Percentiles rank a stretch among this genome's conserved stretches.
Evolutionary conservation across 192 early-diverging fungal genomes (phyloP).

Genomic region (Coemansia sp.): DNA sequence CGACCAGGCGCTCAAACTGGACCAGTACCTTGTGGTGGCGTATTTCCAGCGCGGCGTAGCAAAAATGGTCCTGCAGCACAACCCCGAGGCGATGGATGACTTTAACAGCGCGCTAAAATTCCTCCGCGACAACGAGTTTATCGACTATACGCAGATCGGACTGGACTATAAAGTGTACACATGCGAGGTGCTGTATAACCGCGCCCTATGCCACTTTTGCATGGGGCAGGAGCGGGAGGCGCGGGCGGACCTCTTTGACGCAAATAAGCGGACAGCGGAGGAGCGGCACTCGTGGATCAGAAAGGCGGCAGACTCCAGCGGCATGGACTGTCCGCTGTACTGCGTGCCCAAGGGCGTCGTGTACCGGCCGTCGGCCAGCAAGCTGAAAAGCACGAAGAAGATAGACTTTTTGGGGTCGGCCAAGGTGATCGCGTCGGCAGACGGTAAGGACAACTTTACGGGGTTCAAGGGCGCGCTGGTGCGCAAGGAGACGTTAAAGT

Average conservation of each 20-base stretch:
- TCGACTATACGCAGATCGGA: conserved; percentile 96
- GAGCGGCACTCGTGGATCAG: conserved; percentile 69
- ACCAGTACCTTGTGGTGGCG: conserved; percentile 88
- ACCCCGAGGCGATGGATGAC: conserved; percentile 70
- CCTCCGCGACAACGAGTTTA: conserved; percentile 80
- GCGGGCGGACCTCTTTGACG: conserved; percentile 62
- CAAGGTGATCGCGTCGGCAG: conserved; percentile 80
- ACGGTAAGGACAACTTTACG: conserved; percentile 53
- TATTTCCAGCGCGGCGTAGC: conserved; percentile 92
- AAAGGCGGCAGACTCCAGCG: conserved; percentile 57
- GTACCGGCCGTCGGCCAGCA: conserved; percentile 81
- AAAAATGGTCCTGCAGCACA: conserved; percentile 70
- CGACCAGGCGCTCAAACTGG: conserved; percentile 70
- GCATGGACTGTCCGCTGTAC: conserved; percentile 70
- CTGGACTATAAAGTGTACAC: conserved; percentile 85
- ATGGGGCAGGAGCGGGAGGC: conserved; percentile 70
- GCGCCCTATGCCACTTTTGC: conserved; percentile 79
- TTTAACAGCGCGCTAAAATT: conserved; percentile 81
- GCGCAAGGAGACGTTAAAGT: conserved; percentile 48
- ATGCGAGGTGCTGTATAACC: conserved; percentile 91
- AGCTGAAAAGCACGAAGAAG: conserved; percentile 81
- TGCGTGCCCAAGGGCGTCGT: conserved; percentile 76
- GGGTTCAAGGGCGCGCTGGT: conserved; percentile 56
- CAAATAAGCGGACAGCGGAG: conserved; percentile 59
- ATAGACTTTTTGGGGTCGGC: conserved; percentile 77